phyloP scores from a whole-genome alignment of 371 early-diverging fungal genomes.

The Mucor plumbeus region DNA sequence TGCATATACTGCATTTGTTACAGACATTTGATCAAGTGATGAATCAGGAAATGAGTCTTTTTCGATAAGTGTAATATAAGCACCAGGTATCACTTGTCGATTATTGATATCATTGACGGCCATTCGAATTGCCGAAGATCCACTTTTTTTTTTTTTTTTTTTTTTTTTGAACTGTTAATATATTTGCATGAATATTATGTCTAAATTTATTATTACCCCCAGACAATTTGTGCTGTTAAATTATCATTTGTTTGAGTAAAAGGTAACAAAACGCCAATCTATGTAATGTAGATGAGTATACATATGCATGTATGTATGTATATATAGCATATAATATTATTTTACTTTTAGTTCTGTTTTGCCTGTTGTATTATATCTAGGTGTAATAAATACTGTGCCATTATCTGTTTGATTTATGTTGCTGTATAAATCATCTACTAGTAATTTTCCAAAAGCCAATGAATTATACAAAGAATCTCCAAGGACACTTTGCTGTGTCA shows the following conservation, averaged over 20 bases:
- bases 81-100: constrained; percentile 57
- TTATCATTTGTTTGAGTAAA: constrained; percentile 50
- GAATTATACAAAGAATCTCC: constrained; percentile 13
- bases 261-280: constrained; percentile 55
- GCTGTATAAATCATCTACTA: constrained; percentile 38
- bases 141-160: constrained; percentile 41
- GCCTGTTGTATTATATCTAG: constrained; percentile 43
- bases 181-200: constrained; percentile 5
- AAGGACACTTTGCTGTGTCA: constrained; percentile 25
- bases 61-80: constrained; percentile 62
- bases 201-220: constrained; percentile 42
- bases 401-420: constrained; percentile 46
- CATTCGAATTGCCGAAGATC: constrained; percentile 66
- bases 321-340: neutral
- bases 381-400: constrained; percentile 45
- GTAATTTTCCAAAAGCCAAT: constrained; percentile 39
- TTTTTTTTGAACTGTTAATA: neutral
- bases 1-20: constrained; percentile 65
- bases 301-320: neutral
- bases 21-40: constrained; percentile 48
- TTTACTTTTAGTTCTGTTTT: constrained; percentile 46
- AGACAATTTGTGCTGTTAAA: constrained; percentile 52
- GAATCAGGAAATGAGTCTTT: constrained; percentile 63
- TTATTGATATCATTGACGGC: constrained; percentile 64
- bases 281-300: neutral